These are phyloP conservation scores for Elsinoe ampelina DNA, from an alignment of 2,329 filamentous ascomycete species.

Conservation along the genomic window DNA sequence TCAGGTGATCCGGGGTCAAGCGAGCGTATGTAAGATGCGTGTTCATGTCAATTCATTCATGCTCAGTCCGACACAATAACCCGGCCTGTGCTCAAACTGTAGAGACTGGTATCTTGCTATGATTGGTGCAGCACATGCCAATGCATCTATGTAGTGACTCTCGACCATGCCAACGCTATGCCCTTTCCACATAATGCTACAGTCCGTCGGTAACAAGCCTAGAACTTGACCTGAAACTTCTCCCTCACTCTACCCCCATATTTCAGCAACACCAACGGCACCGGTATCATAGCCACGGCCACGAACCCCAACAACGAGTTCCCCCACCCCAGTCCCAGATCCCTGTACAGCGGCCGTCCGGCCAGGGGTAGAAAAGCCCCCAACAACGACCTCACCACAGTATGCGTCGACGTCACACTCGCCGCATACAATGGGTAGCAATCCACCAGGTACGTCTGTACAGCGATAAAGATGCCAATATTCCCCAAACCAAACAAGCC, in stretches of 20 bases:
- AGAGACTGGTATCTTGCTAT: too few species aligned
- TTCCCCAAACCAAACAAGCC: conserved; percentile 22
- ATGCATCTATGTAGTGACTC: neutral
- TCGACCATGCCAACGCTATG: neutral
- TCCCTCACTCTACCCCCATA: conserved; percentile 38
- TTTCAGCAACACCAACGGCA: conserved; percentile 36
- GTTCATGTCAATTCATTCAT: too few species aligned
- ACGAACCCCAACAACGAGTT: conserved; percentile 48
- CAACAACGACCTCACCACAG: conserved; percentile 47
- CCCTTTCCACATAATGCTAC: conserved; percentile 3
- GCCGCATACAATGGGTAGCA: conserved; percentile 51
- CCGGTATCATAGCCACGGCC: conserved; percentile 39
- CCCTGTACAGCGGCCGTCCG: conserved; percentile 50
- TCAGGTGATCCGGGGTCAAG: neutral
- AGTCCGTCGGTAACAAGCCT: conserved; percentile 12
- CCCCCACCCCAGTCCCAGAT: conserved; percentile 52
- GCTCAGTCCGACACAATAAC: too few species aligned
- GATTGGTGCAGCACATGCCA: neutral
- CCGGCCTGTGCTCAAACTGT: too few species aligned
- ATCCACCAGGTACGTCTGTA: conserved; percentile 54
- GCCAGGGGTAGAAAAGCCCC: conserved; percentile 51
- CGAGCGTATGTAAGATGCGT: neutral
- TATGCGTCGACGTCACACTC: conserved; percentile 55
- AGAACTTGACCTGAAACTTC: conserved; percentile 8
- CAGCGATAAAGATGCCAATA: conserved; percentile 22